These are phyloP conservation scores for Cryphonectria carpinicola DNA, from an alignment of 2,329 filamentous ascomycete species.

Conservation along the genomic window DNA sequence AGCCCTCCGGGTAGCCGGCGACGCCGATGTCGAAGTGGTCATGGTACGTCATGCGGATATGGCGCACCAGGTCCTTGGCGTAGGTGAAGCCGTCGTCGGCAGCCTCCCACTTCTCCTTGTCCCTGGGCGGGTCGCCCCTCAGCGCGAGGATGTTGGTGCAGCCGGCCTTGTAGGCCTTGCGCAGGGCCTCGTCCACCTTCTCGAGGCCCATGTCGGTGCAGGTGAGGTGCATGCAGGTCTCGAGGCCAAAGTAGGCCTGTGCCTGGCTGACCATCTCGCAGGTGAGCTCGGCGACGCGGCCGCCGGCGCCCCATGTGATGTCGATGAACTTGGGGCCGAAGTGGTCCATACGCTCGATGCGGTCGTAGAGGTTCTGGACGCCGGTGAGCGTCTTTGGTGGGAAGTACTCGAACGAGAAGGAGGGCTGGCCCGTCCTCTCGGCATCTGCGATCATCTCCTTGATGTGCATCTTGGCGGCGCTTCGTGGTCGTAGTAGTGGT, in stretches of 20 bases:
- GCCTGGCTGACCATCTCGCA: constrained; percentile 97
- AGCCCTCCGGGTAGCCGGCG: constrained; percentile 94
- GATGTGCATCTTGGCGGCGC: constrained; percentile 79
- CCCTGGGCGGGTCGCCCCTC: constrained; percentile 89
- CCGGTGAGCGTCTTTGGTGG: constrained; percentile 96
- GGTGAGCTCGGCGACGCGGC: constrained; percentile 86
- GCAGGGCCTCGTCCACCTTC: constrained; percentile 87
- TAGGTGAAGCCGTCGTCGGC: constrained; percentile 87
- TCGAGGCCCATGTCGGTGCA: constrained; percentile 97
- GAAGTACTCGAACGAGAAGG: constrained; percentile 99
- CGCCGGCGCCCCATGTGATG: constrained; percentile 97
- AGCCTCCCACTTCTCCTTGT: constrained; percentile 91
- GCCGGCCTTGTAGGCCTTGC: constrained; percentile 87
- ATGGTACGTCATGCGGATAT: constrained; percentile 78
- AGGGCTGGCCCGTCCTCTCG: constrained; percentile 76
- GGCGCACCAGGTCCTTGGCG: constrained; percentile 79
- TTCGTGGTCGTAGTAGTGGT: not conserved
- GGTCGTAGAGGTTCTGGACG: constrained; percentile 98
- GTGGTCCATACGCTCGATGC: constrained; percentile 98
- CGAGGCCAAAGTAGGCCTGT: constrained; percentile 91
- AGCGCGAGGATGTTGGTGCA: constrained; percentile 97
- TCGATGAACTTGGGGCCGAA: constrained; percentile 96
- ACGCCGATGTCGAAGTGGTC: constrained; percentile 97
- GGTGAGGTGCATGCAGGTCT: constrained; percentile 98
- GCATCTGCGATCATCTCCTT: constrained; percentile 86